These are phyloP conservation scores for Pythium coloratum DNA, from an alignment of 352 stramenopile species.

Conservation along the genomic window DNA sequence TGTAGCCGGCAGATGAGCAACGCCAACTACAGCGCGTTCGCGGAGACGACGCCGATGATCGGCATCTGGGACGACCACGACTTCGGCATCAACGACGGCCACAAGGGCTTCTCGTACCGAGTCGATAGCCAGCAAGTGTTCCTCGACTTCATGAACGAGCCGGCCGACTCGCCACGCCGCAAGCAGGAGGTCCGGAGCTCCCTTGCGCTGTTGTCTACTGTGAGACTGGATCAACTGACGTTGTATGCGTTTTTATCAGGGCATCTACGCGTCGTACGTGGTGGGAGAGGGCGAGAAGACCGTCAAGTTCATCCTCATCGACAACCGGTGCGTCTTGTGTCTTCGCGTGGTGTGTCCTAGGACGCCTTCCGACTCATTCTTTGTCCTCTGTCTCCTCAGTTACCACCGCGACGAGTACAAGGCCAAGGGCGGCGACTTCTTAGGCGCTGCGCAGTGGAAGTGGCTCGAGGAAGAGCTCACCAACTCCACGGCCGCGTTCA, in stretches of 20 bases:
- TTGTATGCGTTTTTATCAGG: conserved; percentile 30
- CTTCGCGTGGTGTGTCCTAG: conserved; percentile 12
- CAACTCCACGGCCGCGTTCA: conserved; percentile 84
- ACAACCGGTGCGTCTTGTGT: conserved; percentile 46
- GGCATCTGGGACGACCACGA: conserved; percentile 92
- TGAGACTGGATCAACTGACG: no score
- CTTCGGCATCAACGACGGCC: conserved; percentile 89
- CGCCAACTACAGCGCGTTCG: conserved; percentile 65
- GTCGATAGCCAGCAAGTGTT: conserved; percentile 84
- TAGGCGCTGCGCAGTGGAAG: conserved; percentile 77
- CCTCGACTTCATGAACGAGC: conserved; percentile 83
- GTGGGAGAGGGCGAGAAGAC: conserved; percentile 59
- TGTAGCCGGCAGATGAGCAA: conserved; percentile 61
- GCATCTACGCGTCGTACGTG: conserved; percentile 86
- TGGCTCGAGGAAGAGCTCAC: conserved; percentile 85
- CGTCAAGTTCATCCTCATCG: conserved; percentile 87
- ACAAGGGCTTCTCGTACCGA: conserved; percentile 72
- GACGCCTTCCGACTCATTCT: no score
- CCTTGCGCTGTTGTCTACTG: no score
- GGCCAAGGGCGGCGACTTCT: conserved; percentile 59
- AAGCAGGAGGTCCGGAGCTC: conserved; percentile 47
- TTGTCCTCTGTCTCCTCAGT: conserved; percentile 25
- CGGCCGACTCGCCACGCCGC: conserved; percentile 65
- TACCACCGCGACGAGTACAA: conserved; percentile 83
- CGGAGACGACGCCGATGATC: conserved; percentile 66